Percentiles rank a stretch among this genome's conserved stretches.
Conservation (phyloP, 768 basidiomycete genomes). For the Mycena metata region DNA sequence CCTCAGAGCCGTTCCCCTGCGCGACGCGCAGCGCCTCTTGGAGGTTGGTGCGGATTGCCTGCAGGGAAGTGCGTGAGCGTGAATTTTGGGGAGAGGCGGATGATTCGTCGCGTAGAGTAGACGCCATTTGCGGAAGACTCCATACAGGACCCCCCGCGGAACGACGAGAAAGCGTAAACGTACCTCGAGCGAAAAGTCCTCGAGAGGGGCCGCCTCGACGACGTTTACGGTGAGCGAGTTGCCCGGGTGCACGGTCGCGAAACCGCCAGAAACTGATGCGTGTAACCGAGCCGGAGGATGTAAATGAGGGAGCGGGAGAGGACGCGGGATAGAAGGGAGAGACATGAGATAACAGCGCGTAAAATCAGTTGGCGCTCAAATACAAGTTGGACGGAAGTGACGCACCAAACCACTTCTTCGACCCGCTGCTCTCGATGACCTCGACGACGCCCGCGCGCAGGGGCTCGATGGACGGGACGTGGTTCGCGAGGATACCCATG, state of each 20-base stretch:
- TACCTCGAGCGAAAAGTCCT: constrained; percentile 92
- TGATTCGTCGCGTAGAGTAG: too few relatives aligned
- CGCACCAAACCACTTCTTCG: constrained; percentile 99
- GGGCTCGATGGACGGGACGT: constrained; percentile 97
- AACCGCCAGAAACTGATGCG: constrained; percentile 88
- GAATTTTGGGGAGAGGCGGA: too few relatives aligned
- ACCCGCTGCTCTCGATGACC: constrained; percentile 85
- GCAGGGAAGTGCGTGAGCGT: constrained; percentile 1
- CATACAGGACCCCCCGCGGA: too few relatives aligned
- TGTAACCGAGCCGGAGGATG: constrained; percentile 3
- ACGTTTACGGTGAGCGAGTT: constrained; percentile 97
- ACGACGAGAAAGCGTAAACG: constrained; percentile 37
- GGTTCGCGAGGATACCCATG: constrained; percentile 99
- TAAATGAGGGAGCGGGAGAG: background rate
- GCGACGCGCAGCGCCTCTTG: constrained; percentile 89
- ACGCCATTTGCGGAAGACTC: too few relatives aligned
- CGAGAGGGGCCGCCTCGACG: constrained; percentile 94
- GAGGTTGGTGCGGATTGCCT: constrained; percentile 93
- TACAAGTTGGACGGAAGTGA: constrained; percentile 21
- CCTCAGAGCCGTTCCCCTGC: constrained; percentile 88
- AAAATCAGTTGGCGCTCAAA: too few relatives aligned
- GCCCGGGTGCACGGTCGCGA: constrained; percentile 97
- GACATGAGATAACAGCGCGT: too few relatives aligned
- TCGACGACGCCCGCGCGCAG: constrained; percentile 95
- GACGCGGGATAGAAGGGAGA: too few relatives aligned